A percentile compares a stretch with the other conserved stretches of the same genome.
Evolutionary conservation across 495 filamentous ascomycete species (phyloP).

Genomic region (Parachaetomium inaequale): DNA sequence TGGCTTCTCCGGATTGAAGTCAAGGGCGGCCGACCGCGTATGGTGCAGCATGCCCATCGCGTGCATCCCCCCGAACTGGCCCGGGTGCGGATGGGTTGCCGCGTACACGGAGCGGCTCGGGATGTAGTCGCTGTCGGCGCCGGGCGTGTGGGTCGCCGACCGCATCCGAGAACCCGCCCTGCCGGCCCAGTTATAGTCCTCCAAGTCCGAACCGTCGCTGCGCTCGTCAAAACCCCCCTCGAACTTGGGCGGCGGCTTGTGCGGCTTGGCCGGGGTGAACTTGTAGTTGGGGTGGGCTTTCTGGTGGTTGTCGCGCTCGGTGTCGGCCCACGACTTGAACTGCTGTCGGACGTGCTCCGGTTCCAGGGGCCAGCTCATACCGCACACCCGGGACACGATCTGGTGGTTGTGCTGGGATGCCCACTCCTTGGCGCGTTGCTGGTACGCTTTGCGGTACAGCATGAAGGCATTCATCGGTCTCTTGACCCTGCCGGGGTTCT

Average conservation of each 20-base stretch:
- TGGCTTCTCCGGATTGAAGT: constrained; percentile 60
- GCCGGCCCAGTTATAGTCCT: constrained; percentile 36
- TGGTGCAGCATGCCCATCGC: constrained; percentile 35
- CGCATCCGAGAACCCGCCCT: constrained; percentile 28
- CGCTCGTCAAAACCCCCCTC: constrained; percentile 31
- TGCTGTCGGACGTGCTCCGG: constrained; percentile 64
- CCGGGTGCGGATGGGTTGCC: constrained; percentile 15
- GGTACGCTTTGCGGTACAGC: constrained; percentile 91
- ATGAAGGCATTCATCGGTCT: constrained; percentile 99
- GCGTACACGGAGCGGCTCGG: constrained; percentile 32
- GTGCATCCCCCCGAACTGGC: constrained; percentile 28
- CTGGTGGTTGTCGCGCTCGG: constrained; percentile 83
- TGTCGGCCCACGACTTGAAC: constrained; percentile 74
- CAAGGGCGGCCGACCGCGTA: constrained; percentile 53
- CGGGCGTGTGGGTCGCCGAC: constrained; percentile 31
- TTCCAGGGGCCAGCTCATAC: constrained; percentile 83
- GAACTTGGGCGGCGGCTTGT: constrained; percentile 44
- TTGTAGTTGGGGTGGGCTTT: constrained; percentile 90
- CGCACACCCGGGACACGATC: constrained; percentile 79
- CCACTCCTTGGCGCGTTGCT: constrained; percentile 79
- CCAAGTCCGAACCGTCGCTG: constrained; percentile 39
- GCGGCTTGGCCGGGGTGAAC: constrained; percentile 80
- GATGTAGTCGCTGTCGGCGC: constrained; percentile 35
- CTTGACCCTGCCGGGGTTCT: constrained; percentile 73
- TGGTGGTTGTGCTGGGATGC: constrained; percentile 91